Evolutionary conservation across 352 stramenopile species (phyloP).

Genomic region (Pythium grandisporangium): DNA sequence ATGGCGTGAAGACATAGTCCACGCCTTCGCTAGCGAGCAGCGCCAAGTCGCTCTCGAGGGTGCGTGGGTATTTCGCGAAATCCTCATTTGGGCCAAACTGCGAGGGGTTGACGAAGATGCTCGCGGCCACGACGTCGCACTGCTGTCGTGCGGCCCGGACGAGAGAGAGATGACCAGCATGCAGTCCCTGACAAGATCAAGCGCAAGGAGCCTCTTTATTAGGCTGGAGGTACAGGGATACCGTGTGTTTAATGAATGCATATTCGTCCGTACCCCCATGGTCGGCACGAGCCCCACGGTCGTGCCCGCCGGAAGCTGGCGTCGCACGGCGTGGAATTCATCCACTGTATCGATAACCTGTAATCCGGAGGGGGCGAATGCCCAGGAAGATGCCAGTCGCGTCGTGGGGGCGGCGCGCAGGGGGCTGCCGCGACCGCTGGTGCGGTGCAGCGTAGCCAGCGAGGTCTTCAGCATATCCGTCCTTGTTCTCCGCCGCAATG

Average conservation of each 20-base stretch:
- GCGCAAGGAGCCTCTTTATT: too few relatives aligned
- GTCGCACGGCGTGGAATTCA: conserved; percentile 41
- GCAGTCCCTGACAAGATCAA: conserved; percentile 73
- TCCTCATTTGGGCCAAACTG: conserved; percentile 98
- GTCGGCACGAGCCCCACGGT: conserved; percentile 97
- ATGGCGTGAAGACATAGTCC: conserved; percentile 87
- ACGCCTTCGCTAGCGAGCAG: conserved; percentile 83
- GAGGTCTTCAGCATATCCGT: too few relatives aligned
- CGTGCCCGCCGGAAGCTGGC: conserved; percentile 29
- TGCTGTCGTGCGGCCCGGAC: conserved; percentile 78
- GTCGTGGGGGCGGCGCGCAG: neutral
- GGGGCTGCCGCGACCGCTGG: neutral
- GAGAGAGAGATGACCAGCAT: conserved; percentile 93
- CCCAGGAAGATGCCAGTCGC: neutral
- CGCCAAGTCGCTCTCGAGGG: conserved; percentile 91
- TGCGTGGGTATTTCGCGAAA: conserved; percentile 97
- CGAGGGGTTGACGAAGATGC: conserved; percentile 98
- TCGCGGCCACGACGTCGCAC: conserved; percentile 93
- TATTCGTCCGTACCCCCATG: conserved; percentile 92
- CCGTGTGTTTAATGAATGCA: too few relatives aligned
- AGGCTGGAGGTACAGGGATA: too few relatives aligned
- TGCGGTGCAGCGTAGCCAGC: too few relatives aligned
- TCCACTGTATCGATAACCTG: conserved; percentile 49
- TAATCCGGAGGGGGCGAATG: conserved; percentile 12
- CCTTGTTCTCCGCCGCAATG: too few relatives aligned